phyloP scores from a whole-genome alignment of 2,329 filamentous ascomycete species.

The Mycogone perniciosa region DNA sequence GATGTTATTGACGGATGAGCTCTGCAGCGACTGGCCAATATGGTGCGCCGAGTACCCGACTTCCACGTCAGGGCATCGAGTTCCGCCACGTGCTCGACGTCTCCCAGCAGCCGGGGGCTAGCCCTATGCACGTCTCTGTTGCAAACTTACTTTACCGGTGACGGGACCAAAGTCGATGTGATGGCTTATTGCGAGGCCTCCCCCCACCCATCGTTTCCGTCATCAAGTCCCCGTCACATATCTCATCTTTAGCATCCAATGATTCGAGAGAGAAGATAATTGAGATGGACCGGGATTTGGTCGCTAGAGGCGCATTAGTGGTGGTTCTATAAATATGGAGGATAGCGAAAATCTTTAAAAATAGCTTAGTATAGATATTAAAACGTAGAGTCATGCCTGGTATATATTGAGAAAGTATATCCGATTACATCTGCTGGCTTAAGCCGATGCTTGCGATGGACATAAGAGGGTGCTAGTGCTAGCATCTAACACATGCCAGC shows the following conservation, averaged over 20 bases:
- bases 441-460: too few species aligned
- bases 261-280: constrained; percentile 30
- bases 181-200: constrained; percentile 51
- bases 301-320: constrained; percentile 36
- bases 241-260: constrained; percentile 37
- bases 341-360: too few species aligned
- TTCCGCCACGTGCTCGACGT: constrained; percentile 56
- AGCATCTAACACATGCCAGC: too few species aligned
- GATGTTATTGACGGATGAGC: too few species aligned
- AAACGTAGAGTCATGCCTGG: too few species aligned
- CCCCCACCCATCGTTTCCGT: constrained; percentile 49
- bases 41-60: constrained; percentile 42
- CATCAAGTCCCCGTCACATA: constrained; percentile 42
- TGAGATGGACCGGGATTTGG: constrained; percentile 42
- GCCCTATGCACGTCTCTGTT: constrained; percentile 45
- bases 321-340: too few species aligned
- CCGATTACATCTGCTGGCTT: too few species aligned
- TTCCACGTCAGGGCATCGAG: constrained; percentile 43
- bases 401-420: too few species aligned
- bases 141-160: constrained; percentile 35
- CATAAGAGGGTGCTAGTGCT: too few species aligned
- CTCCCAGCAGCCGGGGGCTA: constrained; percentile 44
- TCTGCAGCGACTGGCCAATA: constrained; percentile 39
- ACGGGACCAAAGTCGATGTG: constrained; percentile 40
- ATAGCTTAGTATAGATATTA: too few species aligned